Base-by-base conservation (phyloP, 2,329 filamentous ascomycete species). In the Hortaea sp. region DNA sequence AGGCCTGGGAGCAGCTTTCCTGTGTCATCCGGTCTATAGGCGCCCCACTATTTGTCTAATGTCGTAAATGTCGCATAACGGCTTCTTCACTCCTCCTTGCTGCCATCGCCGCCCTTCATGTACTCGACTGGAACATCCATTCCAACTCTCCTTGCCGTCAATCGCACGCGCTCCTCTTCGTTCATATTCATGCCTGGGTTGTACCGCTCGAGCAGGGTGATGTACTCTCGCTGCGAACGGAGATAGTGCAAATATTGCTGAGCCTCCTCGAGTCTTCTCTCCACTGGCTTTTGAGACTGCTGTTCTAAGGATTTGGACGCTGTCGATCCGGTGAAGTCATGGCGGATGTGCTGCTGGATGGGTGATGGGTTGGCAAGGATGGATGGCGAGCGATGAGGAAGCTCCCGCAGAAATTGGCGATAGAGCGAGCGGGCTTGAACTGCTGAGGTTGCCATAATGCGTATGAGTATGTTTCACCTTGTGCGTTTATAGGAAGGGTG, bases 151-250 rank as follows among this genome's bases (percentile, higher is more conserved):
- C 88, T 74, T 6, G 92, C 92, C 45, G 85, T 85, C 70, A 95
- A 70, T 48, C 87, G 72, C 38, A 95, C 81, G 50, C 86, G 76
- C 71, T 97, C 89, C 62, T 81, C 75, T 67, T 94, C 83, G 54
- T 84, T 80, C 83, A 95, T 86, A 55, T 79, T 78, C 80, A 94
- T 87, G 12, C 89, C 88, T 0, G 88, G 88, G 66, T 97, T 97
- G 69, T 98, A 97, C 57, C 89, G 77, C 68, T 95, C 89, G 34
- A 97, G 66, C 39, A 97, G 70, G 11, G 79, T 82, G 28, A 79
- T 77, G 65, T 97, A 95, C 63, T 79, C 78, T 44, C 89, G 75
- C 71, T 98, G 92, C n/a, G 89, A 83, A 57, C 79, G 79, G 13
- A 92, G 75, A 63, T 95, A 97, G 47, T 80, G 76, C 28, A 88